A percentile compares a stretch with the other conserved stretches of the same genome.
Evolutionary conservation across 2,329 filamentous ascomycete genomes (phyloP).

Genomic region (Thielaviopsis euricoi): DNA sequence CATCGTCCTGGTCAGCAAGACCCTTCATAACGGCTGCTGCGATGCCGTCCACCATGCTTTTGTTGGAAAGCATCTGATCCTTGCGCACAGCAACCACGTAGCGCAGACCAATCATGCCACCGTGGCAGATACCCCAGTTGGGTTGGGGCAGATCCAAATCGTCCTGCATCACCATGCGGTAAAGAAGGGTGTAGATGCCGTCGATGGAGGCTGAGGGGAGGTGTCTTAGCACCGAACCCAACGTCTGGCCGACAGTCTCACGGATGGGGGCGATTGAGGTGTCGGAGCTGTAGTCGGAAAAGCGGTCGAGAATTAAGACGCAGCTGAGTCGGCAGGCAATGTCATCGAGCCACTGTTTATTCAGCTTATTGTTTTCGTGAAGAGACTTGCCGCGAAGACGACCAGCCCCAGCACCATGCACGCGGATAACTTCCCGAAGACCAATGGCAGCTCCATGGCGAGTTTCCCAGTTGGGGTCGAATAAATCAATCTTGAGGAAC

Average conservation of each 20-base stretch:
- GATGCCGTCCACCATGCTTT: slow-evolving; percentile 79
- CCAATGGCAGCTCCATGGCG: slow-evolving; percentile 94
- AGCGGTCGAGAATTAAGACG: slow-evolving; percentile 92
- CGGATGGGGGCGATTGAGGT: slow-evolving; percentile 92
- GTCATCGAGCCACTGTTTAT: slow-evolving; percentile 80
- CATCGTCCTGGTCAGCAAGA: slow-evolving; percentile 76
- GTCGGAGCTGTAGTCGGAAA: slow-evolving; percentile 94
- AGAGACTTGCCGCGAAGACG: slow-evolving; percentile 53
- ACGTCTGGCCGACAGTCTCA: slow-evolving; percentile 85
- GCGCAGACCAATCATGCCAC: slow-evolving; percentile 89
- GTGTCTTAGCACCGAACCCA: slow-evolving; percentile 78
- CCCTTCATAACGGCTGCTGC: slow-evolving; percentile 90
- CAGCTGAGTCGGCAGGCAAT: slow-evolving; percentile 88
- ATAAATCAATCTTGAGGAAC: slow-evolving; percentile 82
- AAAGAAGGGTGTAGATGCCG: slow-evolving; percentile 67
- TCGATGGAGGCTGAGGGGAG: slow-evolving; percentile 66
- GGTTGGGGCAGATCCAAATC: slow-evolving; percentile 58
- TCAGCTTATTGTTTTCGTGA: slow-evolving; percentile 60
- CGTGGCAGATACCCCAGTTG: slow-evolving; percentile 90
- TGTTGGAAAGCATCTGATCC: slow-evolving; percentile 72
- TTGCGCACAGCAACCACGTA: slow-evolving; percentile 93
- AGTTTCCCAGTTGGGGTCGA: slow-evolving; percentile 87
- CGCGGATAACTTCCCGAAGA: slow-evolving; percentile 73
- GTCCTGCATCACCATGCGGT: slow-evolving; percentile 81
- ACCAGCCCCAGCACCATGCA: slow-evolving; percentile 82